Percentiles rank a stretch among this genome's conserved stretches.
phyloP scores from a whole-genome alignment of 441 rosid genomes.

The Dalechampia spathulata region DNA sequence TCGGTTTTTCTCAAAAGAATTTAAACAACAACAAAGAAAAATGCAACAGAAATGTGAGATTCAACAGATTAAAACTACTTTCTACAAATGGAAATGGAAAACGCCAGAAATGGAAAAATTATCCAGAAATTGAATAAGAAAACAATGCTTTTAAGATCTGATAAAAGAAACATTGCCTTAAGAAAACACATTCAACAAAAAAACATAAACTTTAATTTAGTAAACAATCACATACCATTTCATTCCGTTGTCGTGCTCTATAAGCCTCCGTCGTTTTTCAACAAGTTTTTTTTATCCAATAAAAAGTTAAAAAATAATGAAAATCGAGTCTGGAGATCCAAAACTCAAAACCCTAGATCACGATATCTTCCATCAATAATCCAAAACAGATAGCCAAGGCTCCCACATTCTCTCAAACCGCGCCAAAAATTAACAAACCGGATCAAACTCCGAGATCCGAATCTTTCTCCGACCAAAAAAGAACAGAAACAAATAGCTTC shows the following conservation, averaged over 20 bases:
- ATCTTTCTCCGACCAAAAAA: conserved; percentile 19
- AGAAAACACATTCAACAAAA: too few species aligned
- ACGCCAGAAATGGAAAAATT: too few species aligned
- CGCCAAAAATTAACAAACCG: conserved; percentile 28
- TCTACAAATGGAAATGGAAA: too few species aligned
- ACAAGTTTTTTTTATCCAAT: too few species aligned
- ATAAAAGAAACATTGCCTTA: conserved; percentile 5
- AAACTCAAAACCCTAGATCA: conserved; percentile 64
- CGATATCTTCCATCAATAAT: conserved; percentile 35
- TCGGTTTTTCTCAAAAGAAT: too few species aligned
- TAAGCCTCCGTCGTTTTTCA: conserved; percentile 58
- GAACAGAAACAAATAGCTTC: conserved; percentile 14
- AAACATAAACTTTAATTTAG: conserved; percentile 2
- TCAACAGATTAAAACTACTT: too few species aligned
- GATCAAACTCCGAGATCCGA: conserved; percentile 62
- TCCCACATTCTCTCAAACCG: conserved; percentile 67
- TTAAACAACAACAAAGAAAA: too few species aligned
- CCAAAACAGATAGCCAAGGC: conserved; percentile 21
- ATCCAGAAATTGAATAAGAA: neutral
- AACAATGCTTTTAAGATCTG: conserved; percentile 27
- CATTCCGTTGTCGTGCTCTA: conserved; percentile 57
- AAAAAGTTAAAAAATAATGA: too few species aligned
- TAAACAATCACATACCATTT: conserved; percentile 54
- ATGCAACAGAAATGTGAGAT: too few species aligned
- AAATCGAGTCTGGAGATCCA: conserved; percentile 24